Percentiles rank a stretch among this genome's conserved stretches.
Evolutionary conservation across 139 green algal genomes (phyloP).

Genomic region (Chlamydomonas schloesseri): DNA sequence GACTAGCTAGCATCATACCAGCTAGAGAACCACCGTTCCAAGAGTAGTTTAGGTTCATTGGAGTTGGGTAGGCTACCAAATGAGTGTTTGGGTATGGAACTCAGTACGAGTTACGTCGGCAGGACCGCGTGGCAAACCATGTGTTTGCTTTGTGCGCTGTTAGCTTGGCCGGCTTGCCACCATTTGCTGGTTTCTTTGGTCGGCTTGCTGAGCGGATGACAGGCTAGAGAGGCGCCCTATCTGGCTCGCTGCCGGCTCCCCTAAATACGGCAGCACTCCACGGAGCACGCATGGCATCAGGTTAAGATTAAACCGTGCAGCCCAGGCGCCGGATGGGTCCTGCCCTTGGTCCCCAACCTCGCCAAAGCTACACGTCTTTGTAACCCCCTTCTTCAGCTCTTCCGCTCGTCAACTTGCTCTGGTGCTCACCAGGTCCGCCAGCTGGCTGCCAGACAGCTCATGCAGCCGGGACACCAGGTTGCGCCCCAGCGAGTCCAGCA

Average conservation of each 20-base stretch:
- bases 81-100: slow-evolving; percentile 66
- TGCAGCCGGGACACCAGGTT: slow-evolving; percentile 20
- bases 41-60: slow-evolving; percentile 75
- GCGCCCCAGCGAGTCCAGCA: slow-evolving; percentile 22
- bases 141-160: slow-evolving; percentile 72
- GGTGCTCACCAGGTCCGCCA: slow-evolving; percentile 35
- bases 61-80: slow-evolving; percentile 75
- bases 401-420: too few species aligned
- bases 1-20: background rate
- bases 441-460: background rate
- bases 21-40: slow-evolving; percentile 59
- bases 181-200: too few species aligned
- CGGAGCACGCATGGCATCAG: too few species aligned
- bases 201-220: too few species aligned
- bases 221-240: too few species aligned
- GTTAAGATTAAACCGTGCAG: too few species aligned
- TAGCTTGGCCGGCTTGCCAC: slow-evolving; percentile 63
- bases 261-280: too few species aligned
- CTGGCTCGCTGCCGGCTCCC: too few species aligned
- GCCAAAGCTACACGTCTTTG: too few species aligned
- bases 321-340: too few species aligned
- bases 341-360: too few species aligned
- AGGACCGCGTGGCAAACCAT: slow-evolving; percentile 72
- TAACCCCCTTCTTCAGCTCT: too few species aligned
- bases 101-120: slow-evolving; percentile 71